Percentiles rank a stretch among this genome's conserved stretches.
Evolutionary conservation across 176 grass and related monocot genomes (phyloP).

Genomic region (bread wheat (Triticum aestivum)): IWGSC_CS_RefSeq_v2.1 NC_057809.1:619758889-619759388

Average conservation of each 20-base stretch:
- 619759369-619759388: constrained; percentile 88
- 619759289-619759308: constrained; percentile 80
- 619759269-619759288: constrained; percentile 97
- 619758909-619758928: too few species aligned
- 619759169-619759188: constrained; percentile 88
- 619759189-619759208: constrained; percentile 85
- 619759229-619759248: constrained; percentile 90
- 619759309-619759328: constrained; percentile 98
- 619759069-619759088: constrained; percentile 43
- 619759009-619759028: not conserved
- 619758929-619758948: too few species aligned
- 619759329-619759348: constrained; percentile 91
- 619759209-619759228: constrained; percentile 91
- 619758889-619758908: too few species aligned
- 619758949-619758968: too few species aligned
- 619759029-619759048: not conserved
- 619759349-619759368: constrained; percentile 94
- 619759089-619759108: constrained; percentile 23
- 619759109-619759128: constrained; percentile 48
- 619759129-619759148: constrained; percentile 43
- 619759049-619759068: not conserved
- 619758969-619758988: too few species aligned
- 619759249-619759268: constrained; percentile 97
- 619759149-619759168: constrained; percentile 86
- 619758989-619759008: too few species aligned